phyloP scores from a whole-genome alignment of 1,139 yeast species.

The Suhomyces terraborum region DNA sequence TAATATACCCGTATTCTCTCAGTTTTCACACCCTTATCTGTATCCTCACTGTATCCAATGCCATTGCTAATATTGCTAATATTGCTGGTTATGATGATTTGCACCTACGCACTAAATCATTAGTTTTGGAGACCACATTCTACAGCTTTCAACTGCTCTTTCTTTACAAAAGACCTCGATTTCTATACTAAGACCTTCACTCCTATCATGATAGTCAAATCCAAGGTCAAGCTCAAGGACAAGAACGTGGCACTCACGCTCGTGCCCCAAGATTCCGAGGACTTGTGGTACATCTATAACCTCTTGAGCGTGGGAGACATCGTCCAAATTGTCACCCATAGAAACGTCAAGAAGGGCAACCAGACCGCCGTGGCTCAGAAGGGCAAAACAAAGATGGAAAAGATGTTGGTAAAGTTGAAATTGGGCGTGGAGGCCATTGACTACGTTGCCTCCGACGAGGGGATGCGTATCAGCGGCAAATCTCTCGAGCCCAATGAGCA shows the following conservation, averaged over 20 bases:
- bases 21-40: no score
- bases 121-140: no score
- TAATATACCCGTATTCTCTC: neutral
- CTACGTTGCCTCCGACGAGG: constrained; percentile 76
- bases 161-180: no score
- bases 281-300: constrained; percentile 86
- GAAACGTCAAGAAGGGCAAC: constrained; percentile 59
- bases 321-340: constrained; percentile 63
- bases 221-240: constrained; percentile 56
- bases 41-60: no score
- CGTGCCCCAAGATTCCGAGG: constrained; percentile 87
- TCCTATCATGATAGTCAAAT: constrained; percentile 45
- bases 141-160: neutral
- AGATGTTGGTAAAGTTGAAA: constrained; percentile 56
- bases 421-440: constrained; percentile 70
- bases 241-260: constrained; percentile 66
- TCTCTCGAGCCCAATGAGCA: constrained; percentile 73
- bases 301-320: constrained; percentile 76
- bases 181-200: neutral
- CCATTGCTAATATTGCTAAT: no score
- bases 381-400: constrained; percentile 53
- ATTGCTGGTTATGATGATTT: no score
- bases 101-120: constrained; percentile 1
- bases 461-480: constrained; percentile 78
- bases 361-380: constrained; percentile 19